Evolutionary conservation across 495 filamentous ascomycete genomes (phyloP).

Genomic region (Lasiosphaeriaceae sp.): DNA sequence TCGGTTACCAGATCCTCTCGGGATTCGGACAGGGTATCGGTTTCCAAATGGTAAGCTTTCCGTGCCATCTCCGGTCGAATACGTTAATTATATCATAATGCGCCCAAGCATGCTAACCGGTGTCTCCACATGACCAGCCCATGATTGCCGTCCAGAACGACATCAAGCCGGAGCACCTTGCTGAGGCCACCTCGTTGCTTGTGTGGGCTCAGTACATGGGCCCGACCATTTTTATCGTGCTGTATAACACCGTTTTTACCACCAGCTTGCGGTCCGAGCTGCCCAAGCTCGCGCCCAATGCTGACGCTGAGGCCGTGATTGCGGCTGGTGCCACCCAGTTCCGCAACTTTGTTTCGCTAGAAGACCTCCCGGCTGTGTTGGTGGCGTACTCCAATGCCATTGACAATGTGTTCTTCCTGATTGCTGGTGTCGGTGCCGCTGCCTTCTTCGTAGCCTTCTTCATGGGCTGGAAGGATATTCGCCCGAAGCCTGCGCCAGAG

Average conservation of each 20-base stretch:
- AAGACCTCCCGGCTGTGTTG: conserved; percentile 31
- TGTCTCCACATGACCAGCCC: conserved; percentile 15
- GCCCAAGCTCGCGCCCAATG: conserved; percentile 30
- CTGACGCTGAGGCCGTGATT: conserved; percentile 17
- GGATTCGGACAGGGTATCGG: too few relatives aligned
- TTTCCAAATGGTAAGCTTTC: too few relatives aligned
- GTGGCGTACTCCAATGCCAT: conserved; percentile 41
- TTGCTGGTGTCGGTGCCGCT: conserved; percentile 24
- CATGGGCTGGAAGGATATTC: conserved; percentile 52
- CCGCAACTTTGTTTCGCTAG: conserved; percentile 23
- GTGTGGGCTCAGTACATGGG: conserved; percentile 58
- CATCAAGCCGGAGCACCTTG: conserved; percentile 46
- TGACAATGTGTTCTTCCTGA: conserved; percentile 40
- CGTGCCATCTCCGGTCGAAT: too few relatives aligned
- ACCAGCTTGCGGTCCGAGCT: conserved; percentile 34
- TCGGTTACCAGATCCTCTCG: too few relatives aligned
- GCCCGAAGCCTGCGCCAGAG: conserved; percentile 23
- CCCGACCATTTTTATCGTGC: conserved; percentile 52
- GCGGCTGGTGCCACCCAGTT: conserved; percentile 32
- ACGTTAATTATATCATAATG: too few relatives aligned
- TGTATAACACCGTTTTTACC: conserved; percentile 41
- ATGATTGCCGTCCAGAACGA: conserved; percentile 47
- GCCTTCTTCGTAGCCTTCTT: conserved; percentile 38
- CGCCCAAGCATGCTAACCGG: too few relatives aligned
- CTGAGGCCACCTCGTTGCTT: conserved; percentile 54